phyloP scores from a whole-genome alignment of 257 asterid species.

The Marsdenia floribunda region DNA sequence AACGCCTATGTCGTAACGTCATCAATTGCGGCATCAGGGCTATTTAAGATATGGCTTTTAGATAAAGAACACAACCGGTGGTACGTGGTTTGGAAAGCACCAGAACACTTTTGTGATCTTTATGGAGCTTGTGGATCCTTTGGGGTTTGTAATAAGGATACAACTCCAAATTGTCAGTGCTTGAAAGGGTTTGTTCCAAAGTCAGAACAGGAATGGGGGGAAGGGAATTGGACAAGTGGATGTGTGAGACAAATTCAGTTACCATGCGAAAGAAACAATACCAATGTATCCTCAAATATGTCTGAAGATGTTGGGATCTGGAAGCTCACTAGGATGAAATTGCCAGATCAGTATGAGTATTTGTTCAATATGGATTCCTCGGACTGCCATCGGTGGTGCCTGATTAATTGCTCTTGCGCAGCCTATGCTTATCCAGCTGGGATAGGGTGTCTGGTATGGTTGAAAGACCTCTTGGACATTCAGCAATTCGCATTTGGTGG shows the following conservation, averaged over 20 bases:
- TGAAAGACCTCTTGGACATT: conserved; percentile 23
- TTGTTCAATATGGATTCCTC: conserved; percentile 3
- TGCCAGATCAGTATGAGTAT: conserved; percentile 25
- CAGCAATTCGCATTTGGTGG: conserved; percentile 16
- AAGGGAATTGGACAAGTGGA: conserved; percentile 32
- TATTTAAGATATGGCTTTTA: conserved; percentile 8
- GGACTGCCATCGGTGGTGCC: conserved; percentile 19
- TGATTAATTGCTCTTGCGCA: conserved; percentile 31
- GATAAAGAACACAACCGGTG: not conserved
- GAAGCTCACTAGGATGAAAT: conserved; percentile 22
- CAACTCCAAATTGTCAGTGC: conserved; percentile 20
- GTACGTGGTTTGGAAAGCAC: conserved; percentile 10
- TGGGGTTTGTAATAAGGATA: conserved; percentile 16
- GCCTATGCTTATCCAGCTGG: conserved; percentile 29
- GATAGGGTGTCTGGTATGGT: conserved; percentile 36
- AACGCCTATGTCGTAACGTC: not conserved
- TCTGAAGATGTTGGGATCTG: conserved; percentile 17
- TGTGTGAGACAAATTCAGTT: conserved; percentile 22
- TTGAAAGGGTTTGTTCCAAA: conserved; percentile 26
- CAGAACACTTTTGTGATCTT: conserved; percentile 15
- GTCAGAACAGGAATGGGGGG: conserved; percentile 17
- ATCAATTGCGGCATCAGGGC: conserved; percentile 12
- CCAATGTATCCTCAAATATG: not conserved
- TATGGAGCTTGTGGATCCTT: conserved; percentile 31
- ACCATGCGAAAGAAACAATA: conserved; percentile 17